Conservation (phyloP, 192 early-diverging fungal genomes). For the Podila epigama region DNA sequence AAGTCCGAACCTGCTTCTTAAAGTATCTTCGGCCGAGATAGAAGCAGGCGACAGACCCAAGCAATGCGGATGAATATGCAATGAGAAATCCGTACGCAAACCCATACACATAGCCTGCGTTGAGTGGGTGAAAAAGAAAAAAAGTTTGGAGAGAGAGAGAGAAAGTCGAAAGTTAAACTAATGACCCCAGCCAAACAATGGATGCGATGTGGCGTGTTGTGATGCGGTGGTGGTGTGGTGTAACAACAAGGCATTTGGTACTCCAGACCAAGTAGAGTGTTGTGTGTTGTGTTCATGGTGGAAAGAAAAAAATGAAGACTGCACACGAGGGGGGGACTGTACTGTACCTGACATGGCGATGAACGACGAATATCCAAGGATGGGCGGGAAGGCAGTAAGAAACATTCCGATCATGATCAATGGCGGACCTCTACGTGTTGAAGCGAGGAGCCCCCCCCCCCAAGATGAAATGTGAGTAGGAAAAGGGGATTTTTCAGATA, state of each 20-base stretch:
- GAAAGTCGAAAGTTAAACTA: background rate
- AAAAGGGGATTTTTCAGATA: too few species aligned
- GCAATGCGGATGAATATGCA: slow-evolving; percentile 66
- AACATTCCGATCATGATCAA: slow-evolving; percentile 52
- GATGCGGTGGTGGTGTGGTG: too few species aligned
- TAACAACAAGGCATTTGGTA: too few species aligned
- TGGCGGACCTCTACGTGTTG: slow-evolving; percentile 27
- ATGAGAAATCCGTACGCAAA: slow-evolving; percentile 65
- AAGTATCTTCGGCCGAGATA: slow-evolving; percentile 57
- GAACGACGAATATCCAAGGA: slow-evolving; percentile 72
- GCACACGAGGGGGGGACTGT: too few species aligned
- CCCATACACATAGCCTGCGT: slow-evolving; percentile 70
- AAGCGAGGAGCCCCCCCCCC: background rate
- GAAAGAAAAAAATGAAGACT: too few species aligned
- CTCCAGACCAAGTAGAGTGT: background rate
- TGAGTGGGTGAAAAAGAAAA: background rate
- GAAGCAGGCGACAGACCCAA: slow-evolving; percentile 64
- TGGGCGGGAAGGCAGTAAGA: slow-evolving; percentile 71
- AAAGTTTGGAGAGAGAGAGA: background rate
- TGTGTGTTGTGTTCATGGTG: background rate
- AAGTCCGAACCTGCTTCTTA: slow-evolving; percentile 48
- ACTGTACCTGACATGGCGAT: slow-evolving; percentile 59
- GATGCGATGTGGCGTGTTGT: too few species aligned
- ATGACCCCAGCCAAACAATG: too few species aligned
- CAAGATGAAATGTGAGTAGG: too few species aligned